Conservation (phyloP, 208 protist species). For the Crithidia bombi region DNA sequence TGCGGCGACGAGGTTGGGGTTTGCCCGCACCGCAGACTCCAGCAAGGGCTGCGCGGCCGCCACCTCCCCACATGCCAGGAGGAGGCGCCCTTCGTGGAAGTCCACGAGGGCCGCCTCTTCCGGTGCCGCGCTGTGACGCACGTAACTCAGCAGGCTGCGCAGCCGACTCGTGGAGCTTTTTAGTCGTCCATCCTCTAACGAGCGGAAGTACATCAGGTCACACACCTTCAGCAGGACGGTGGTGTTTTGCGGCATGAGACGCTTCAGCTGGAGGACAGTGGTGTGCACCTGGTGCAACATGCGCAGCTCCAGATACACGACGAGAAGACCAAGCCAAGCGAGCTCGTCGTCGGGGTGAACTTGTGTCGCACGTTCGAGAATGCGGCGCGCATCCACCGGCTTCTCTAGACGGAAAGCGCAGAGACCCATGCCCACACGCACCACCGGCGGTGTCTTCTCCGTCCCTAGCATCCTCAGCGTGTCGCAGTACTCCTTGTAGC, state of each 20-base stretch:
- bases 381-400: constrained; percentile 54
- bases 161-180: constrained; percentile 43
- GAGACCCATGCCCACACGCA: constrained; percentile 84
- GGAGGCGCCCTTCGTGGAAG: constrained; percentile 82
- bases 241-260: constrained; percentile 68
- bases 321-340: constrained; percentile 72
- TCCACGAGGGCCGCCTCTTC: constrained; percentile 75
- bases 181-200: constrained; percentile 40
- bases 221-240: constrained; percentile 75
- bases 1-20: constrained; percentile 71
- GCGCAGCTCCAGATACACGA: constrained; percentile 75
- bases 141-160: constrained; percentile 54
- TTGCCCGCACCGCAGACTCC: constrained; percentile 57
- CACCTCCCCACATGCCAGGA: constrained; percentile 61
- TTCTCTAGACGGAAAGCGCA: constrained; percentile 74
- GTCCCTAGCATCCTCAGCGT: constrained; percentile 72
- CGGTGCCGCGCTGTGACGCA: constrained; percentile 45
- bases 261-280: constrained; percentile 55
- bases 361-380: constrained; percentile 66
- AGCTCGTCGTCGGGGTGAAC: constrained; percentile 77
- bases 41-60: constrained; percentile 56
- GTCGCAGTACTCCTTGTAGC: constrained; percentile 74
- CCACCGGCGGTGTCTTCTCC: constrained; percentile 57
- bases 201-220: constrained; percentile 85
- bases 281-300: constrained; percentile 60